These are phyloP conservation scores for Eimeria falciformis DNA, from an alignment of 169 alveolate species.

Conservation along the genomic window DNA sequence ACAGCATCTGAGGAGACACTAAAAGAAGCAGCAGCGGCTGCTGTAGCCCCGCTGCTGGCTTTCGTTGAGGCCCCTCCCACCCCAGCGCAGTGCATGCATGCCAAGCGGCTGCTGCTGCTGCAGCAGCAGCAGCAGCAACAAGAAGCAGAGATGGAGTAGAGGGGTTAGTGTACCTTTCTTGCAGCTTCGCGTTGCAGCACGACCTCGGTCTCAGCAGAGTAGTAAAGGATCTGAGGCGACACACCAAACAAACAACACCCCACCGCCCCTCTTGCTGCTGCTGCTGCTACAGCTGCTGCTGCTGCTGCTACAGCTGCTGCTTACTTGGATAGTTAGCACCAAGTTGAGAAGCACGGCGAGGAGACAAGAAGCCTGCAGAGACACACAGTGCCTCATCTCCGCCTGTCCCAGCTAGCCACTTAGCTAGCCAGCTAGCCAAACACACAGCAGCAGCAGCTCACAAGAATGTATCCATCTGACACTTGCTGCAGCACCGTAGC, in stretches of 20 bases:
- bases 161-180: not conserved
- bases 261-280: not conserved
- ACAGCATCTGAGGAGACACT: too few species aligned
- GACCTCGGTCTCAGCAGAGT: too few species aligned
- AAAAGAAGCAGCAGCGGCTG: too few species aligned
- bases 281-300: not conserved
- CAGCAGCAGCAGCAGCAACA: not conserved
- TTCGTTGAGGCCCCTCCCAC: too few species aligned
- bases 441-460: not conserved
- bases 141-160: not conserved
- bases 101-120: not conserved
- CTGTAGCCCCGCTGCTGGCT: too few species aligned
- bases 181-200: not conserved
- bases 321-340: not conserved
- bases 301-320: not conserved
- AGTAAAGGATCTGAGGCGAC: too few species aligned
- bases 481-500: slow-evolving; percentile 1
- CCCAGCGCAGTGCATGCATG: too few species aligned
- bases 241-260: too few species aligned
- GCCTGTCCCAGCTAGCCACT: not conserved
- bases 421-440: not conserved
- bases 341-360: too few species aligned
- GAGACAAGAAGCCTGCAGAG: too few species aligned
- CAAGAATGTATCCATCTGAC: slow-evolving; percentile 13
- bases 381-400: not conserved